Evolutionary conservation across 1,139 yeast genomes (phyloP).

Genomic region (Scheffersomyces titani): DNA sequence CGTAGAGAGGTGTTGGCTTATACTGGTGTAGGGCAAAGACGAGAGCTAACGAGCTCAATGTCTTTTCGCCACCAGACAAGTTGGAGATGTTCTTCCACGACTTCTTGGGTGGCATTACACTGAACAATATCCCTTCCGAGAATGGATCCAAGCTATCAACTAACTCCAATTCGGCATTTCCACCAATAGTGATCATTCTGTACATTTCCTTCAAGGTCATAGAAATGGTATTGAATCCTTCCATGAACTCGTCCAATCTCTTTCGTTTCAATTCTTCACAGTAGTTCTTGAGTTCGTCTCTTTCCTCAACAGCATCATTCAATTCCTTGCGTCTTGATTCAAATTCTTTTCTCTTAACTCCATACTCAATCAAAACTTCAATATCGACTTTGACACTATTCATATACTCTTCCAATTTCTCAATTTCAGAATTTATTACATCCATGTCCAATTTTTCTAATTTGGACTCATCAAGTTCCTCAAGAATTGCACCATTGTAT

Average conservation of each 20-base stretch:
- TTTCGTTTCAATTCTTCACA: slow-evolving; percentile 73
- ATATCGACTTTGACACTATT: slow-evolving; percentile 66
- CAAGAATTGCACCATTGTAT: slow-evolving; percentile 39
- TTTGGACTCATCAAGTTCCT: slow-evolving; percentile 53
- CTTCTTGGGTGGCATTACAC: slow-evolving; percentile 99
- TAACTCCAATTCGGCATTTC: slow-evolving; percentile 94
- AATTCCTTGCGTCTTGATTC: slow-evolving; percentile 63
- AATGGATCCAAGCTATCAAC: slow-evolving; percentile 98
- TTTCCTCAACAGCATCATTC: slow-evolving; percentile 61
- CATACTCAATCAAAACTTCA: slow-evolving; percentile 77
- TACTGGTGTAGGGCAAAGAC: slow-evolving; percentile 96
- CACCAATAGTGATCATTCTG: slow-evolving; percentile 98
- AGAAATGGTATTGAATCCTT: slow-evolving; percentile 86
- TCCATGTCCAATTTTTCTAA: slow-evolving; percentile 52
- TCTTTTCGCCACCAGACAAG: slow-evolving; percentile 97
- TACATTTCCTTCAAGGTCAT: slow-evolving; percentile 94
- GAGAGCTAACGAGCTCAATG: slow-evolving; percentile 89
- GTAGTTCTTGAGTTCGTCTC: slow-evolving; percentile 65
- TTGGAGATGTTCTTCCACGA: slow-evolving; percentile 96
- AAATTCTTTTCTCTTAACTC: slow-evolving; percentile 64
- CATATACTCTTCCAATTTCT: slow-evolving; percentile 56
- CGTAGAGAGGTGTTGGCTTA: slow-evolving; percentile 96
- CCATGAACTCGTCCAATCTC: slow-evolving; percentile 88
- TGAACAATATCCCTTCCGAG: slow-evolving; percentile 92
- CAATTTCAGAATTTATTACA: slow-evolving; percentile 53